A percentile compares a stretch with the other conserved stretches of the same genome.
phyloP scores from a whole-genome alignment of 176 grass and related monocot species.

The sorghum (Sorghum bicolor) region Sorghum_bicolor_NCBIv3 NC_012875.2:52357501-52358000 shows the following conservation, averaged over 20 bases:
- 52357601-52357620: background rate
- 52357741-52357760: slow-evolving; percentile 2
- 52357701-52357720: slow-evolving; percentile 13
- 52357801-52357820: slow-evolving; percentile 55
- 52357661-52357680: slow-evolving; percentile 23
- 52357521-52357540: slow-evolving; percentile 6
- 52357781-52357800: slow-evolving; percentile 71
- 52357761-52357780: slow-evolving; percentile 44
- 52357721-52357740: background rate
- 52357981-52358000: slow-evolving; percentile 58
- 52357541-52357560: background rate
- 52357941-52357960: slow-evolving; percentile 54
- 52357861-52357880: slow-evolving; percentile 48
- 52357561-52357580: background rate
- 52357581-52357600: slow-evolving; percentile 7
- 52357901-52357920: slow-evolving; percentile 64
- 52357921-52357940: slow-evolving; percentile 34
- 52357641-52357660: slow-evolving; percentile 4
- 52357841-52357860: slow-evolving; percentile 79
- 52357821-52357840: slow-evolving; percentile 82
- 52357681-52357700: slow-evolving; percentile 1
- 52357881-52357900: slow-evolving; percentile 79
- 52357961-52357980: slow-evolving; percentile 40
- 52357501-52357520: background rate
- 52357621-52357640: background rate